These are phyloP conservation scores for Thraustochytrium sp. DNA, from an alignment of 352 stramenopile genomes.

Conservation along the genomic window DNA sequence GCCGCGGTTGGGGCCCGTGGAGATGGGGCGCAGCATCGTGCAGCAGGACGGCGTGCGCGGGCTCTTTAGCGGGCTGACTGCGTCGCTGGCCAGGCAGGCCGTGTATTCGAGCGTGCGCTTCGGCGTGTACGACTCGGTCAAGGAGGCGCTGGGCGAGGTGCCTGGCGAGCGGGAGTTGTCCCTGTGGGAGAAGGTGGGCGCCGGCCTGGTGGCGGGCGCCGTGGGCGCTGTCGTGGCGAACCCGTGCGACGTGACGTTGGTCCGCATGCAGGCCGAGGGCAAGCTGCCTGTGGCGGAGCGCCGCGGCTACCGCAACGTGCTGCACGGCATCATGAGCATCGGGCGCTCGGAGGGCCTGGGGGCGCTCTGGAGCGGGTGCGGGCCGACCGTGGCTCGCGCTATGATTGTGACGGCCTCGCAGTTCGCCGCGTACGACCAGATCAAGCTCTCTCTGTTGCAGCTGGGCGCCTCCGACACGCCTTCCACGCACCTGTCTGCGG, in stretches of 20 bases:
- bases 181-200: conserved; percentile 56
- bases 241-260: conserved; percentile 68
- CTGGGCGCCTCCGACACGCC: conserved; percentile 60
- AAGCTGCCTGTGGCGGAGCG: conserved; percentile 72
- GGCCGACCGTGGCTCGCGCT: conserved; percentile 62
- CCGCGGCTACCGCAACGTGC: conserved; percentile 67
- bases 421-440: conserved; percentile 69
- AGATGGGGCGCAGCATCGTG: conserved; percentile 60
- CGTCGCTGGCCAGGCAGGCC: conserved; percentile 63
- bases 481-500: conserved; percentile 61
- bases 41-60: conserved; percentile 60
- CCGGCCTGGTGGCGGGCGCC: conserved; percentile 60
- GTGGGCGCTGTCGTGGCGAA: conserved; percentile 66
- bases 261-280: conserved; percentile 68
- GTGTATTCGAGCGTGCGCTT: conserved; percentile 70
- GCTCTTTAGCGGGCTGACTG: conserved; percentile 60
- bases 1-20: conserved; percentile 57
- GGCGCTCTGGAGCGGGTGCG: conserved; percentile 64
- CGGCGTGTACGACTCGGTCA: conserved; percentile 67
- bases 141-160: conserved; percentile 61
- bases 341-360: conserved; percentile 56
- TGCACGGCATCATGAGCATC: conserved; percentile 63
- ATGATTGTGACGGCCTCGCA: conserved; percentile 67
- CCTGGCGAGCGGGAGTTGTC: conserved; percentile 48
- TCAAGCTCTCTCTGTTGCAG: conserved; percentile 64